Percentiles rank a stretch among this genome's conserved stretches.
Evolutionary conservation across 306 rosid genomes (phyloP).

Genomic region (Glycyrrhiza uralensis): DNA sequence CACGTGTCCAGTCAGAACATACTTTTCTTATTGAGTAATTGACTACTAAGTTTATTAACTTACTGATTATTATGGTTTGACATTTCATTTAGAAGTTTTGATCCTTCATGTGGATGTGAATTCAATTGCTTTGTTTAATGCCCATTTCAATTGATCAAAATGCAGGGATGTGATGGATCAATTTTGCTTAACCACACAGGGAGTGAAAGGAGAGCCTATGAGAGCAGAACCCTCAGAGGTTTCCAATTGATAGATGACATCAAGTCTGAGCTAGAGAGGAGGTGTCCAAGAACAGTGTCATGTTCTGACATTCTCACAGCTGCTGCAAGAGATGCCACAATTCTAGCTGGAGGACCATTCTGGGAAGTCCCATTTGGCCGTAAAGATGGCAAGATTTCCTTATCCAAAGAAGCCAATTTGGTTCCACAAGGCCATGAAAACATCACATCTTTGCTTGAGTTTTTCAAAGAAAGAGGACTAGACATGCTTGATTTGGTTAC

Average conservation of each 20-base stretch:
- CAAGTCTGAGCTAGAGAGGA: constrained; percentile 56
- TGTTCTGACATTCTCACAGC: constrained; percentile 87
- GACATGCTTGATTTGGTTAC: constrained; percentile 73
- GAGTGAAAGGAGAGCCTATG: constrained; percentile 60
- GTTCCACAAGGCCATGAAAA: constrained; percentile 91
- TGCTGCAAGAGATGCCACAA: constrained; percentile 84
- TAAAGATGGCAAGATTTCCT: constrained; percentile 59
- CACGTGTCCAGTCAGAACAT: too few species aligned
- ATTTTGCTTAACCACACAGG: constrained; percentile 53
- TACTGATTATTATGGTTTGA: not conserved
- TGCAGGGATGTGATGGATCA: constrained; percentile 86
- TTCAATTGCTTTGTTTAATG: not conserved
- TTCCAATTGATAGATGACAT: constrained; percentile 70
- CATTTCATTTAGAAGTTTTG: not conserved
- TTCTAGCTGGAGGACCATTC: constrained; percentile 80
- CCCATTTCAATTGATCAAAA: not conserved
- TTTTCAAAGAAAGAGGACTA: constrained; percentile 50
- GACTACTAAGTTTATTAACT: not conserved
- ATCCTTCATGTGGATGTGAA: not conserved
- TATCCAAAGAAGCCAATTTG: constrained; percentile 55
- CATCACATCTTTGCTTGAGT: constrained; percentile 44
- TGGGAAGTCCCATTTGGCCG: constrained; percentile 93
- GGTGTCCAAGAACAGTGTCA: constrained; percentile 75
- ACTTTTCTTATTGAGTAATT: too few species aligned
- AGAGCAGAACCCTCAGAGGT: constrained; percentile 70